Percentiles rank a stretch among this genome's conserved stretches.
phyloP scores from a whole-genome alignment of 1,284 basidiomycete species.

The Moesziomyces sp. region DNA sequence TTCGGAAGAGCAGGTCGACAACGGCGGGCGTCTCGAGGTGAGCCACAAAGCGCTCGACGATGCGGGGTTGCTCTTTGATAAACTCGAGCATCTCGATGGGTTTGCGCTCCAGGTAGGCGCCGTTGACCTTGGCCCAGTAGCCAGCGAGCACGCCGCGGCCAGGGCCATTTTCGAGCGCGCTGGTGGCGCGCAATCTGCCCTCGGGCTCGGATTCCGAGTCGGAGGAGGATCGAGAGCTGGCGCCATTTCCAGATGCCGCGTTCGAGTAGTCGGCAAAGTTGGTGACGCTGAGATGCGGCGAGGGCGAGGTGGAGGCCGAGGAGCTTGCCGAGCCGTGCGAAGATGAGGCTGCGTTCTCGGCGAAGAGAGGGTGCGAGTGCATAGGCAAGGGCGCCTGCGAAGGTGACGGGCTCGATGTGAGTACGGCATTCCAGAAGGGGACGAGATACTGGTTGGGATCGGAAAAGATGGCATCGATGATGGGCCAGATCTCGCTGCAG shows the following conservation, averaged over 20 bases:
- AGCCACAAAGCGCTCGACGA: conserved; percentile 83
- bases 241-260: conserved; percentile 17
- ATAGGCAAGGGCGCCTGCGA: conserved; percentile 59
- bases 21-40: conserved; percentile 91
- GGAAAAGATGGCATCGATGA: conserved; percentile 87
- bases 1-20: conserved; percentile 89
- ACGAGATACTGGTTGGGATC: conserved; percentile 73
- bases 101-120: conserved; percentile 85
- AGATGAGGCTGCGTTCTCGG: conserved; percentile 30
- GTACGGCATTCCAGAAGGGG: conserved; percentile 88
- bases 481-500: conserved; percentile 88
- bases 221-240: conserved; percentile 30
- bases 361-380: conserved; percentile 64
- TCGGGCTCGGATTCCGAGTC: conserved; percentile 27
- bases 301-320: conserved; percentile 37
- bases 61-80: conserved; percentile 82
- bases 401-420: conserved; percentile 75
- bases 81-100: conserved; percentile 93
- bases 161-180: conserved; percentile 68
- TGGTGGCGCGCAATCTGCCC: conserved; percentile 38
- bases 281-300: conserved; percentile 42
- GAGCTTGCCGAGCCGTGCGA: conserved; percentile 15
- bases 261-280: conserved; percentile 33
- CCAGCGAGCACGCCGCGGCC: conserved; percentile 71
- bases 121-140: conserved; percentile 83